Conservation (phyloP, 176 grass and related monocot genomes). For the Zoysia pacifica region DNA sequence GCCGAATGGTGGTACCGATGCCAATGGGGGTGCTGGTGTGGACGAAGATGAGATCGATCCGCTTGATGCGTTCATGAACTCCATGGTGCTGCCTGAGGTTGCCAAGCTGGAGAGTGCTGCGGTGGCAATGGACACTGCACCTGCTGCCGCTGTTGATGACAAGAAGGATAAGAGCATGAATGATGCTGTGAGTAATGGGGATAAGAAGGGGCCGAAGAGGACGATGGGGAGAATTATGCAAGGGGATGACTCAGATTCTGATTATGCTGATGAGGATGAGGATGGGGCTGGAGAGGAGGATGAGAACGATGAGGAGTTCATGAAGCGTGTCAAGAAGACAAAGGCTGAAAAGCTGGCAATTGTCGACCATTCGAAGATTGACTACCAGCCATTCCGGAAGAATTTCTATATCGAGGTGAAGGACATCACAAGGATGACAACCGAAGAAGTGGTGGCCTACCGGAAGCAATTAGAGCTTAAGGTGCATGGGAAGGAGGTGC, state of each 20-base stretch:
- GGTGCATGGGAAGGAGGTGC: conserved; percentile 90
- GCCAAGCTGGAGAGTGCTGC: conserved; percentile 65
- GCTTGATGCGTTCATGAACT: conserved; percentile 90
- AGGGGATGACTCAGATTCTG: conserved; percentile 75
- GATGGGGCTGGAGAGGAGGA: conserved; percentile 57
- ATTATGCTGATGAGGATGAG: conserved; percentile 53
- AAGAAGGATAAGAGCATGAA: conserved; percentile 52
- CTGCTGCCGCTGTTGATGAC: conserved; percentile 31
- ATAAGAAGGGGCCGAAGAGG: conserved; percentile 46
- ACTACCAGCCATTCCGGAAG: conserved; percentile 81
- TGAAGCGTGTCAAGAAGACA: conserved; percentile 95
- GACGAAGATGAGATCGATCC: conserved; percentile 91
- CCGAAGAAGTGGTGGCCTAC: conserved; percentile 68
- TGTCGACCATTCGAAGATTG: conserved; percentile 95
- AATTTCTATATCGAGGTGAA: conserved; percentile 95
- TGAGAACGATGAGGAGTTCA: conserved; percentile 90
- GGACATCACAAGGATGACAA: conserved; percentile 76
- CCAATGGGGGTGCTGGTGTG: conserved; percentile 41
- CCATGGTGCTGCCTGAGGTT: conserved; percentile 90
- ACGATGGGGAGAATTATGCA: conserved; percentile 73
- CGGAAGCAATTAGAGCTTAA: conserved; percentile 87
- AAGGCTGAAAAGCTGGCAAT: conserved; percentile 89
- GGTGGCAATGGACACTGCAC: conserved; percentile 5
- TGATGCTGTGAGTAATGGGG: conserved; percentile 45
- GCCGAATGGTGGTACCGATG: conserved; percentile 36